Evolutionary conservation across 208 protist species (phyloP).

Genomic region (Leishmania lainsoni): DNA sequence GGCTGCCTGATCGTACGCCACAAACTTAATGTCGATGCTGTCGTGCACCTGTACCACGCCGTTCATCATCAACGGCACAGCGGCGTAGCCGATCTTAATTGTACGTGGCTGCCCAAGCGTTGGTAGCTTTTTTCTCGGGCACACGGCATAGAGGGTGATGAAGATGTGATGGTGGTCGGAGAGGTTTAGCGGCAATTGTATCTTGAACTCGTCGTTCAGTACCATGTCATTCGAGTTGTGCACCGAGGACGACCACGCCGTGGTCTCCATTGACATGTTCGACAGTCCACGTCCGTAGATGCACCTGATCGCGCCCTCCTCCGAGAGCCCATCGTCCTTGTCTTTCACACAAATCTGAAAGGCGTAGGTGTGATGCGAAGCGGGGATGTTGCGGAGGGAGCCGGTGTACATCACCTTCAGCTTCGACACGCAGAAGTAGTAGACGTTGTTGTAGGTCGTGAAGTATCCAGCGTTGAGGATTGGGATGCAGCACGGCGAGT

Average conservation of each 20-base stretch:
- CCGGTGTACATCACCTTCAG: conserved; percentile 64
- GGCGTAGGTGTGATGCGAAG: conserved; percentile 77
- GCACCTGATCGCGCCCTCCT: conserved; percentile 69
- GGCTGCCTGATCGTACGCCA: conserved; percentile 67
- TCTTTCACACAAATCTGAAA: conserved; percentile 83
- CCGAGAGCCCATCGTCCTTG: conserved; percentile 67
- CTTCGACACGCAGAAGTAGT: conserved; percentile 74
- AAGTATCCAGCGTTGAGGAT: conserved; percentile 88
- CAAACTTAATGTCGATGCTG: conserved; percentile 68
- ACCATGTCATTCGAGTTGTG: conserved; percentile 54
- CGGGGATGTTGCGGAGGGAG: conserved; percentile 58
- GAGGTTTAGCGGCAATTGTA: conserved; percentile 85
- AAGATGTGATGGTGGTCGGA: conserved; percentile 86
- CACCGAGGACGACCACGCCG: conserved; percentile 65
- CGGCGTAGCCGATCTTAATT: conserved; percentile 79
- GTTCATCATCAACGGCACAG: conserved; percentile 72
- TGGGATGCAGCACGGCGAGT: conserved; percentile 80
- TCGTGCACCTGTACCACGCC: conserved; percentile 74
- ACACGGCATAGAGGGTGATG: conserved; percentile 79
- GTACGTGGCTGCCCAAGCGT: conserved; percentile 40
- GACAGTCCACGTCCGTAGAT: conserved; percentile 83
- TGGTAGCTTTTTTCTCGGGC: conserved; percentile 55
- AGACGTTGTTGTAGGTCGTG: conserved; percentile 87
- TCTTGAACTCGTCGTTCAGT: conserved; percentile 88
- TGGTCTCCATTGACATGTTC: conserved; percentile 67